phyloP scores from a whole-genome alignment of 2,329 filamentous ascomycete genomes.

The Aureobasidium sp. region DNA sequence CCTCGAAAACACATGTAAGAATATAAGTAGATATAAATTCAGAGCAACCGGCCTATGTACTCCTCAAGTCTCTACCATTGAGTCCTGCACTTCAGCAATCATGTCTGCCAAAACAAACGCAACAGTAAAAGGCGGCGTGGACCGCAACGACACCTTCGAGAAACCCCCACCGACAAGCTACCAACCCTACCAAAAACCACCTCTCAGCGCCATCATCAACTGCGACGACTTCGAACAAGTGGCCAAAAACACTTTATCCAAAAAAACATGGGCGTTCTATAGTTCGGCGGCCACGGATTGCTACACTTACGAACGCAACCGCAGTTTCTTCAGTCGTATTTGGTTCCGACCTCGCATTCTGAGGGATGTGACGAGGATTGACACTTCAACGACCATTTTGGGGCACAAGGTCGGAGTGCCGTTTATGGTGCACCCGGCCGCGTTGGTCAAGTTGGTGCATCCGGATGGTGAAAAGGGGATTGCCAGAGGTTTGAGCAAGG shows the following conservation, averaged over 20 bases:
- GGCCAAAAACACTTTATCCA: conserved; percentile 29
- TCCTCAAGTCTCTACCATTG: background rate
- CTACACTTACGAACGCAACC: conserved; percentile 40
- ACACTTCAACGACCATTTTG: conserved; percentile 29
- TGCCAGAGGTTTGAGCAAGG: conserved; percentile 26
- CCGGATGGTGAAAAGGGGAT: conserved; percentile 34
- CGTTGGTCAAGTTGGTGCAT: conserved; percentile 32
- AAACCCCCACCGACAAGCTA: conserved; percentile 27
- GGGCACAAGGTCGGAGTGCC: conserved; percentile 30
- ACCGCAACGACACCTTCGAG: conserved; percentile 4
- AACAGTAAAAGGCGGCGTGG: background rate
- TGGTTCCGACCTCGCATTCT: conserved; percentile 43
- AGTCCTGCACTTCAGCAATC: background rate
- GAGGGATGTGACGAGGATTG: conserved; percentile 31
- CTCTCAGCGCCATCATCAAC: conserved; percentile 40
- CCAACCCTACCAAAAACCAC: conserved; percentile 35
- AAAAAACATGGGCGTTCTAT: conserved; percentile 38
- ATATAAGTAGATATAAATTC: background rate
- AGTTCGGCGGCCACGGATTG: conserved; percentile 45
- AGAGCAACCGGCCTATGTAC: background rate
- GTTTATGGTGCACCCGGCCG: conserved; percentile 33
- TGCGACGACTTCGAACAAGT: conserved; percentile 38
- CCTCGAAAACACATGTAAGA: background rate
- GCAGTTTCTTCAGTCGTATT: conserved; percentile 38
- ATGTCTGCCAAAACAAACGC: conserved; percentile 13